Percentiles rank a stretch among this genome's conserved stretches.
Conservation (phyloP, 1,284 basidiomycete species). For the Chiua sp. region DNA sequence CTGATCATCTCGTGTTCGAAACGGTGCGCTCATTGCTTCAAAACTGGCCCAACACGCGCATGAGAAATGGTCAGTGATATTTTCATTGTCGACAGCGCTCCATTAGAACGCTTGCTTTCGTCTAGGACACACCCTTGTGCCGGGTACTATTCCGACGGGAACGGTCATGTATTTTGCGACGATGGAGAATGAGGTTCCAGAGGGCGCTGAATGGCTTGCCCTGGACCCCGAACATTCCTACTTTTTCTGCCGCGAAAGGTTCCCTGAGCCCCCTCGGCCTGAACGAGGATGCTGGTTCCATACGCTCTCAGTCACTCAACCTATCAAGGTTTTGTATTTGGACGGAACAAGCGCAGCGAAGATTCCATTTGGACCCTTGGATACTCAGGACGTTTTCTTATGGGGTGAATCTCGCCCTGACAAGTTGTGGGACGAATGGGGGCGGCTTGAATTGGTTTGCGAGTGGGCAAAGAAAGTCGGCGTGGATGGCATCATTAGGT, state of each 20-base stretch:
- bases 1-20: constrained; percentile 25
- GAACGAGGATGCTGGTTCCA: neutral
- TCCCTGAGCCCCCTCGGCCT: neutral
- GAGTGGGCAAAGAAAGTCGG: neutral
- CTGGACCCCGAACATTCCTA: neutral
- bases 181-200: neutral
- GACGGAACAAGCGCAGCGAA: neutral
- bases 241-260: neutral
- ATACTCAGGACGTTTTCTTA: neutral
- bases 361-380: neutral
- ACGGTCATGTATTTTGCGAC: neutral
- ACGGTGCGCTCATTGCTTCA: constrained; percentile 40
- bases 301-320: neutral
- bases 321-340: neutral
- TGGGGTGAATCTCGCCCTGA: neutral
- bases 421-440: neutral
- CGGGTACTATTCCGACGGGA: constrained; percentile 34
- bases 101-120: neutral
- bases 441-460: neutral
- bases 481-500: neutral
- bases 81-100: neutral
- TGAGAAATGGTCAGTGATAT: constrained; percentile 45
- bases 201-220: neutral
- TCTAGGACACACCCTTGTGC: constrained; percentile 46
- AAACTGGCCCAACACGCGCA: constrained; percentile 54